These are phyloP conservation scores for sorghum (Sorghum bicolor) DNA, from an alignment of 176 grass and related monocot genomes.

Conservation along the genomic window Sorghum_bicolor_NCBIv3 NC_012870.2:17362501-17363000, in stretches of 20 bases:
- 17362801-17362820: slow-evolving; percentile 41
- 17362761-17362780: slow-evolving; percentile 15
- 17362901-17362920: not conserved
- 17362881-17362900: slow-evolving; percentile 15
- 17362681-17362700: slow-evolving; percentile 23
- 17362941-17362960: slow-evolving; percentile 65
- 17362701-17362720: slow-evolving; percentile 11
- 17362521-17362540: not conserved
- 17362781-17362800: slow-evolving; percentile 38
- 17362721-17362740: slow-evolving; percentile 45
- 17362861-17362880: not conserved
- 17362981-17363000: slow-evolving; percentile 78
- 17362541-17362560: slow-evolving; percentile 26
- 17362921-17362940: slow-evolving; percentile 31
- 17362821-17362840: slow-evolving; percentile 30
- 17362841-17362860: not conserved
- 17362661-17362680: slow-evolving; percentile 51
- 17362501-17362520: not conserved
- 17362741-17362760: slow-evolving; percentile 36
- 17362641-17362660: slow-evolving; percentile 35
- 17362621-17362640: slow-evolving; percentile 48
- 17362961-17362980: slow-evolving; percentile 88
- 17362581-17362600: slow-evolving; percentile 43
- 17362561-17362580: slow-evolving; percentile 28
- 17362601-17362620: not conserved